phyloP scores from a whole-genome alignment of 2,329 filamentous ascomycete genomes.

The Penicillium sp. region DNA sequence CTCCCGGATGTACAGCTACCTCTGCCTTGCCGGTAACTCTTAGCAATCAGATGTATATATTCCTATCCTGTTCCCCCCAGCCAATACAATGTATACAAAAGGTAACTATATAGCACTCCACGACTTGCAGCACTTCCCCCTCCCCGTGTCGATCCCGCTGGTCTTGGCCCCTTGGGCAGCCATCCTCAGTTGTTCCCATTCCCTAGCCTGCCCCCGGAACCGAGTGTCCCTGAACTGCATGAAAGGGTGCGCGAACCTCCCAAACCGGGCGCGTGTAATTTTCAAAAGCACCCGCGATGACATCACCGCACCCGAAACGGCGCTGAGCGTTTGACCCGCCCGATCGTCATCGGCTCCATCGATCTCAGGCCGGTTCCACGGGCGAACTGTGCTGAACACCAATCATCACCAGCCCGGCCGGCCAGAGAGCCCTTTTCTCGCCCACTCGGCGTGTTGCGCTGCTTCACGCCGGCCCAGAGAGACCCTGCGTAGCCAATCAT shows the following conservation, averaged over 20 bases:
- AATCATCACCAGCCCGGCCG: conserved; percentile 15
- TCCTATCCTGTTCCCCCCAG: too few species aligned
- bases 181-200: too few species aligned
- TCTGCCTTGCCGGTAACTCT: too few species aligned
- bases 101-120: too few species aligned
- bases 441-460: conserved; percentile 26
- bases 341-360: conserved; percentile 36
- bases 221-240: too few species aligned
- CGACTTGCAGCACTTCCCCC: too few species aligned
- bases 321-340: conserved; percentile 30
- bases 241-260: conserved; percentile 5
- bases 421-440: conserved; percentile 14
- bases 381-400: conserved; percentile 20
- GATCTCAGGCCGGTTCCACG: conserved; percentile 31
- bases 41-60: too few species aligned
- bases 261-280: conserved; percentile 15
- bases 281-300: conserved; percentile 25
- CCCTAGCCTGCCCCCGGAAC: too few species aligned
- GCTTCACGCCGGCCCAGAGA: conserved; percentile 22
- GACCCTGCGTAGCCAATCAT: conserved; percentile 14
- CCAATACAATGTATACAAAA: too few species aligned
- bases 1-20: too few species aligned
- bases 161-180: too few species aligned
- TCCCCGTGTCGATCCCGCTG: too few species aligned
- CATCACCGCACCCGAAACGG: conserved; percentile 29